A percentile compares a stretch with the other conserved stretches of the same genome.
Conservation (phyloP, 306 rosid species). For the Corylus avellana region DNA sequence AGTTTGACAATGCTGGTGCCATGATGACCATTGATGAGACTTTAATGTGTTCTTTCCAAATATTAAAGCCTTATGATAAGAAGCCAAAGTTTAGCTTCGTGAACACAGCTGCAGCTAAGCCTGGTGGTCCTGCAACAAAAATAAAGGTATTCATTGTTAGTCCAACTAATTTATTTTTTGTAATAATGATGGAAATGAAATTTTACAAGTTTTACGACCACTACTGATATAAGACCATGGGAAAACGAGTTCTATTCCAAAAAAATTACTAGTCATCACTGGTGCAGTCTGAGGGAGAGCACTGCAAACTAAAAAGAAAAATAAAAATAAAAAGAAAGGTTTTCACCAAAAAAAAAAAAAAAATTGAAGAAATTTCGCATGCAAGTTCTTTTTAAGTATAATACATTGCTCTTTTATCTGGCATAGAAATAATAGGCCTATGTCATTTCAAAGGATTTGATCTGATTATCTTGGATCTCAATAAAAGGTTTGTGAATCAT, state of each 20-base stretch:
- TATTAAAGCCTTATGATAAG: conserved; percentile 67
- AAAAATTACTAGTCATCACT: neutral
- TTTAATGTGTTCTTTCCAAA: conserved; percentile 80
- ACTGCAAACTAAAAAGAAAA: neutral
- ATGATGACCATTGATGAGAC: conserved; percentile 82
- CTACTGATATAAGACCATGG: neutral
- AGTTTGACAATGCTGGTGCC: conserved; percentile 89
- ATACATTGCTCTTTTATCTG: neutral
- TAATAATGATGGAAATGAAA: neutral
- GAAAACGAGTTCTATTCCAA: neutral
- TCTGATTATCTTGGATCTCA: neutral
- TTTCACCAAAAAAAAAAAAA: no score
- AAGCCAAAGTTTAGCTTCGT: conserved; percentile 58
- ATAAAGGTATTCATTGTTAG: conserved; percentile 49
- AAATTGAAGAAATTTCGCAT: neutral
- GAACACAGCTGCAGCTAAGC: conserved; percentile 35
- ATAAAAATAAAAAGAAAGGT: neutral
- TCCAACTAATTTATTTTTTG: neutral
- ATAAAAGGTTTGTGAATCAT: neutral
- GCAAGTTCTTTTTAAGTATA: neutral
- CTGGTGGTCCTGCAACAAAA: conserved; percentile 36
- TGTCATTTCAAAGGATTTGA: neutral
- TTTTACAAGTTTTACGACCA: neutral
- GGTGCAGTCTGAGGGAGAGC: conserved; percentile 5
- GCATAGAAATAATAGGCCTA: neutral